Evolutionary conservation across 495 filamentous ascomycete species (phyloP).

Genomic region (Copromyces sp.): DNA sequence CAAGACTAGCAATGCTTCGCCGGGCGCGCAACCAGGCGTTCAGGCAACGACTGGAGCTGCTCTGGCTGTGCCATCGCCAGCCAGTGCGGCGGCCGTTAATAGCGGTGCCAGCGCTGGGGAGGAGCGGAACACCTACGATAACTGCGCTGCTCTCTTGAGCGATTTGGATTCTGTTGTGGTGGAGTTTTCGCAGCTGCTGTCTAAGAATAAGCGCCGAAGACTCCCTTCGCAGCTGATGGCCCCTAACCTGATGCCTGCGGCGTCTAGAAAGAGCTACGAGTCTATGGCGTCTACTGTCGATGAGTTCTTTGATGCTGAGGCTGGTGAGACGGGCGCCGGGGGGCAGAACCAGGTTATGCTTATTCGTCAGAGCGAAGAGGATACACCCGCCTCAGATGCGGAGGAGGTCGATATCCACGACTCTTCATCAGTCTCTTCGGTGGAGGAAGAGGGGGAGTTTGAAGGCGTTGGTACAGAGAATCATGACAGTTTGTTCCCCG

Average conservation of each 20-base stretch:
- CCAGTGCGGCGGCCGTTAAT: slow-evolving; percentile 27
- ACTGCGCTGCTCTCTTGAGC: slow-evolving; percentile 66
- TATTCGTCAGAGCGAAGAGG: slow-evolving; percentile 57
- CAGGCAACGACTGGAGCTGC: slow-evolving; percentile 43
- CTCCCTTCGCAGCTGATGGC: slow-evolving; percentile 31
- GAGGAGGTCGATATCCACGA: slow-evolving; percentile 51
- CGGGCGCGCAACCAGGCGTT: slow-evolving; percentile 26
- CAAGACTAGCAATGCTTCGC: slow-evolving; percentile 48
- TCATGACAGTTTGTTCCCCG: slow-evolving; percentile 49
- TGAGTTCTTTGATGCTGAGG: slow-evolving; percentile 91
- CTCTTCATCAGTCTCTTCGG: slow-evolving; percentile 49
- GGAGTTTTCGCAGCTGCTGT: slow-evolving; percentile 68
- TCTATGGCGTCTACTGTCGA: slow-evolving; percentile 55
- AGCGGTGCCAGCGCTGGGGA: slow-evolving; percentile 32
- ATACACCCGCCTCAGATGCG: slow-evolving; percentile 37
- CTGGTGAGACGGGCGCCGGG: slow-evolving; percentile 49
- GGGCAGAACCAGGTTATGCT: slow-evolving; percentile 49
- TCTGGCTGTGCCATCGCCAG: slow-evolving; percentile 47
- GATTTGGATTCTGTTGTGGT: slow-evolving; percentile 74
- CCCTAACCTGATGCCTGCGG: slow-evolving; percentile 21
- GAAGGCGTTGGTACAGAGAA: slow-evolving; percentile 24
- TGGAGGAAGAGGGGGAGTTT: slow-evolving; percentile 41
- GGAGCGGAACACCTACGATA: slow-evolving; percentile 56
- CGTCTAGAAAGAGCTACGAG: slow-evolving; percentile 68
- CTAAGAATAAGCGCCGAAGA: slow-evolving; percentile 69